These are phyloP conservation scores for Suillus brevipes DNA, from an alignment of 768 basidiomycete genomes.

Conservation along the genomic window DNA sequence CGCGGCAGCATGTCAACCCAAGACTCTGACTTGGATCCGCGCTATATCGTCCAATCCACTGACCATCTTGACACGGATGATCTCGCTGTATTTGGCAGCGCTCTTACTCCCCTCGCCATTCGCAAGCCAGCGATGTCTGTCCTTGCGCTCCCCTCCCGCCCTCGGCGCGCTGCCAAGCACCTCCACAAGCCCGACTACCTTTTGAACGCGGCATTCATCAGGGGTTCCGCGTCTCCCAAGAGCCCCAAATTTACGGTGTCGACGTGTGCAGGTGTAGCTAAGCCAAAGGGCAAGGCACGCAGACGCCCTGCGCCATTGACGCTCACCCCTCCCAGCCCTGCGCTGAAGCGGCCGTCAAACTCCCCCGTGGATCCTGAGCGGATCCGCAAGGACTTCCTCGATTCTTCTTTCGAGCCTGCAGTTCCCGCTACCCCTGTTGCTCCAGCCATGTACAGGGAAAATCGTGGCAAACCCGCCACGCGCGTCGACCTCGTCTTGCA, in stretches of 20 bases:
- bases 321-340: constrained; percentile 34
- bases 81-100: constrained; percentile 34
- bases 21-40: constrained; percentile 55
- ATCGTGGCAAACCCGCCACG: constrained; percentile 7
- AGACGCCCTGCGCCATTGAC: constrained; percentile 45
- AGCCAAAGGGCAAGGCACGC: constrained; percentile 32
- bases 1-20: constrained; percentile 50
- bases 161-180: constrained; percentile 37
- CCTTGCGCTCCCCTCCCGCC: constrained; percentile 37
- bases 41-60: constrained; percentile 44
- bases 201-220: constrained; percentile 32
- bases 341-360: constrained; percentile 34
- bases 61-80: constrained; percentile 34
- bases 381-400: constrained; percentile 43
- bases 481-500: constrained; percentile 13
- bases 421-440: constrained; percentile 12
- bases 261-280: constrained; percentile 8
- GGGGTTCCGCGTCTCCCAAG: constrained; percentile 11
- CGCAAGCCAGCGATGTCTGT: constrained; percentile 37
- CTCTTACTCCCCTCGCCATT: constrained; percentile 23
- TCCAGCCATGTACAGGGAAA: background rate
- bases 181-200: constrained; percentile 39
- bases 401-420: constrained; percentile 44
- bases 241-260: constrained; percentile 18
- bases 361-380: constrained; percentile 36